Base-by-base conservation (phyloP, 2,329 filamentous ascomycete species). In the Phaeomoniella chlamydospora region DNA sequence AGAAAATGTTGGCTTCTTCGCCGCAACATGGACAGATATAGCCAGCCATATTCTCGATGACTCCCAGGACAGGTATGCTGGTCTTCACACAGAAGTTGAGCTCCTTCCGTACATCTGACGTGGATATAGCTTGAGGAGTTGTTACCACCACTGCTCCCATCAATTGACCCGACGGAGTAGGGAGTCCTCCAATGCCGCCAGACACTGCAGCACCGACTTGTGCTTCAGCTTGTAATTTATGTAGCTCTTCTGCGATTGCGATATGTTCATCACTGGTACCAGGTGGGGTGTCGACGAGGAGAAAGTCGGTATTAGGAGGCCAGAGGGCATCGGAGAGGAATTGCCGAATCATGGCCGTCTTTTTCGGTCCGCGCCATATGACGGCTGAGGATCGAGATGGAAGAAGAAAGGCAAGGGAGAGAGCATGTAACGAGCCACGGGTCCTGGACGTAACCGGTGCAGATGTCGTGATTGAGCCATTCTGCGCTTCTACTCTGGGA, bases 201-300 rank as follows among this genome's bases (percentile, higher is more conserved):
- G 41, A 43, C 14, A 41, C 38, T 4, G 49, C 45, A 2, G 43
- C 36, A 2, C 39, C 35, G 4, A 38, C 37, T 3, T 46, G 30
- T 9, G 52, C 44, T 16, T 50, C 46, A 3, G 54, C 53, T 17
- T 58, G 51, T 9, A 61, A 48, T 17, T 58, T 61, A 39, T 88
- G 65, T 0, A 94, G 68, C 14, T 82, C 90, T 56, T 96, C 88
- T 4, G 86, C 85, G 1, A 94, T 74, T 1, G 86, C 90, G 34
- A 98, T 96, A 55, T 96, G 90, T 59, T 98, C 90, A 58, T 98
- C 90, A 41, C 82, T 90, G 2, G 90, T 98, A 2, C 90, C 90
- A 0, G 90, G 90, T 10, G 90, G 90, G 3, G 90, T 98, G 57
- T 98, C 90, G 51, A 98, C 84, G 40, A 98, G 72, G 1, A 98